phyloP scores from a whole-genome alignment of 495 filamentous ascomycete species.

The Aspergillus taichungensis region DNA sequence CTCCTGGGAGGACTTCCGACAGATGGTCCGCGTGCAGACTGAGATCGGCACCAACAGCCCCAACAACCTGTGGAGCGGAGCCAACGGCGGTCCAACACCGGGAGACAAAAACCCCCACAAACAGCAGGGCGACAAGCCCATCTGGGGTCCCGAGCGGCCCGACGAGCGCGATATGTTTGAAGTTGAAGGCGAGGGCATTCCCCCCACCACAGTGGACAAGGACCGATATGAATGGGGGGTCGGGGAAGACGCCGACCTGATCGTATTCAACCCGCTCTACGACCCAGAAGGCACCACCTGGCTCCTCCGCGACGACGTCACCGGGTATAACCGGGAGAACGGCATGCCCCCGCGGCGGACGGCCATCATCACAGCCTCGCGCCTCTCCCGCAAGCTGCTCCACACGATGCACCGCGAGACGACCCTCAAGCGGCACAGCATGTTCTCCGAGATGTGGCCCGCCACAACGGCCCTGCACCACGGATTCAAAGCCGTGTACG shows the following conservation, averaged over 20 bases:
- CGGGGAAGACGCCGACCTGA: constrained; percentile 85
- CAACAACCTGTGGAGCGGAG: constrained; percentile 60
- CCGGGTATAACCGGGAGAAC: constrained; percentile 69
- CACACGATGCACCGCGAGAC: constrained; percentile 86
- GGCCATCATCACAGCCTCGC: constrained; percentile 77
- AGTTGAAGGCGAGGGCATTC: constrained; percentile 59
- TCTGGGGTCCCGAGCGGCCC: constrained; percentile 82
- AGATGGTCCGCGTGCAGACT: constrained; percentile 85
- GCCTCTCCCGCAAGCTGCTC: constrained; percentile 75
- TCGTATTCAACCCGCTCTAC: constrained; percentile 90
- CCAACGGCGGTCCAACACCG: constrained; percentile 28
- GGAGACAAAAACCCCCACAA: constrained; percentile 32
- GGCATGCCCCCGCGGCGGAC: constrained; percentile 70
- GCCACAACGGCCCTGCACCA: constrained; percentile 81
- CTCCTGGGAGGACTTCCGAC: constrained; percentile 83
- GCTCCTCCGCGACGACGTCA: constrained; percentile 78
- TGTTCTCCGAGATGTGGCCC: constrained; percentile 97
- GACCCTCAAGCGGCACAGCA: constrained; percentile 67
- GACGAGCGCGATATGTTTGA: constrained; percentile 58
- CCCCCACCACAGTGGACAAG: constrained; percentile 61
- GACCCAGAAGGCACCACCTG: constrained; percentile 84
- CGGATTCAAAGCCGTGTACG: constrained; percentile 90
- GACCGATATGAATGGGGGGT: constrained; percentile 85
- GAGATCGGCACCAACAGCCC: constrained; percentile 68
- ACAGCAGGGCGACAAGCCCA: constrained; percentile 54